Evolutionary conservation across 176 grass and related monocot species (phyloP).

Genomic region (Pontederia crassipes): DNA sequence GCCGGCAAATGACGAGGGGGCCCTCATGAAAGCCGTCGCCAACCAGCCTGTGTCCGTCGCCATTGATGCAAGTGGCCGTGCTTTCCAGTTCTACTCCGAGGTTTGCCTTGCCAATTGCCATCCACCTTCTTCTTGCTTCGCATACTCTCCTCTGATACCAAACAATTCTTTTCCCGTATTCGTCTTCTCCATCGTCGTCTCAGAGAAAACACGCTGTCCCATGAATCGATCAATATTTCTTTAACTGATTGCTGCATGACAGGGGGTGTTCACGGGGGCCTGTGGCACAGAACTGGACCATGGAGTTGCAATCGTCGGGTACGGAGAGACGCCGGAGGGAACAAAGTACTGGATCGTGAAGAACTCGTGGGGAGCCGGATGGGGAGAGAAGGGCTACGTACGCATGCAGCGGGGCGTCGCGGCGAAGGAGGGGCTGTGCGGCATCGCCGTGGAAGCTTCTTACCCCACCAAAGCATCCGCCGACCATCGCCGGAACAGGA

Average conservation of each 20-base stretch:
- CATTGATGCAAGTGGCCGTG: neutral
- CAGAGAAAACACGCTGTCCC: too few species aligned
- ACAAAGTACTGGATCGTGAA: conserved; percentile 7
- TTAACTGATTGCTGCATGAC: neutral
- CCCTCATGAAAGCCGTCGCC: neutral
- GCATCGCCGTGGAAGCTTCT: conserved; percentile 7
- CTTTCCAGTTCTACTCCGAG: conserved; percentile 9
- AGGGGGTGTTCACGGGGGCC: conserved; percentile 1
- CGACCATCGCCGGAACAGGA: neutral
- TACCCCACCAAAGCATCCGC: conserved; percentile 1
- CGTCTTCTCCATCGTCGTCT: neutral
- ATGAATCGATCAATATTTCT: too few species aligned
- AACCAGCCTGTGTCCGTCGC: neutral
- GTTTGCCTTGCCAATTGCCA: neutral
- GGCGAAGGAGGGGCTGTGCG: neutral
- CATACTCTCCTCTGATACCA: too few species aligned
- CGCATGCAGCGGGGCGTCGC: neutral
- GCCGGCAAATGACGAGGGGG: neutral
- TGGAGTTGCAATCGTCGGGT: conserved; percentile 3
- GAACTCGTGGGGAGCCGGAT: conserved; percentile 3
- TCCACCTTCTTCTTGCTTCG: too few species aligned
- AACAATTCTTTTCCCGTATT: too few species aligned
- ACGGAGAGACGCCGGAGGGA: neutral
- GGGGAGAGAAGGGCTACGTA: conserved; percentile 4
- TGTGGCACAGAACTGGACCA: neutral